Base-by-base conservation (phyloP, 495 filamentous ascomycete genomes). In the Lepraria neglecta region DNA sequence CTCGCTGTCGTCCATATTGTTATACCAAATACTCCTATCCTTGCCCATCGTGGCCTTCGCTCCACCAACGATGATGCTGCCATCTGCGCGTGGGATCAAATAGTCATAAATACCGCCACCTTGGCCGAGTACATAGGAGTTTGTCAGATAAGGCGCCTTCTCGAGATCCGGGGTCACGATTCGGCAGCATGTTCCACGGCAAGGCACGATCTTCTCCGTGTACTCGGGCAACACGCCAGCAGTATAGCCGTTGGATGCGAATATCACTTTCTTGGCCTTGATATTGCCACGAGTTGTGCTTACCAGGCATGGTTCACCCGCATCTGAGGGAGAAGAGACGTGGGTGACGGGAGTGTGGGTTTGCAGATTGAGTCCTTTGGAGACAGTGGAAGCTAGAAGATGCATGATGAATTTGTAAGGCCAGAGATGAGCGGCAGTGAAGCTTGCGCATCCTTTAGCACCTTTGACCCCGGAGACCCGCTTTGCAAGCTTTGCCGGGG, bases 391-490 rank as follows among this genome's bases (percentile, higher is more conserved):
- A 6, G 42, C 56, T 14, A 58, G 56, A 19, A 27, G 42, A 35
- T 38, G 30, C 27, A 48, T 33, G 43, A 58, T 3, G 56, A 46
- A 24, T 3, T 48, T 38, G 30, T 47, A 48, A 38, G 43, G 56
- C 28, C 43, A 47, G 6, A 44, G 24, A 46, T 46, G 56, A 21
- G 28, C 28, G 3, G 42, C 56, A 19, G 15, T 58, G 24, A 58
- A 58, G 56, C 38, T 46, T 28, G 44, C 17, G 28, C 56, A 57
- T 12, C 27, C 38, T 57, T 57, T 57, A 2, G 42, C 56, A 19
- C 12, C 56, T 19, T 58, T 46, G 42, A 31, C 56, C 7, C 56
- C 28, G 27, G 4, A 58, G 19, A 58, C 43, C 3, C 42, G 28
- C 12, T 47, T 21, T 17, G 56, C 43, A 21, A 45, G 33, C 5